Conservation (phyloP, 192 early-diverging fungal species). For the Dispira parvispora region DNA sequence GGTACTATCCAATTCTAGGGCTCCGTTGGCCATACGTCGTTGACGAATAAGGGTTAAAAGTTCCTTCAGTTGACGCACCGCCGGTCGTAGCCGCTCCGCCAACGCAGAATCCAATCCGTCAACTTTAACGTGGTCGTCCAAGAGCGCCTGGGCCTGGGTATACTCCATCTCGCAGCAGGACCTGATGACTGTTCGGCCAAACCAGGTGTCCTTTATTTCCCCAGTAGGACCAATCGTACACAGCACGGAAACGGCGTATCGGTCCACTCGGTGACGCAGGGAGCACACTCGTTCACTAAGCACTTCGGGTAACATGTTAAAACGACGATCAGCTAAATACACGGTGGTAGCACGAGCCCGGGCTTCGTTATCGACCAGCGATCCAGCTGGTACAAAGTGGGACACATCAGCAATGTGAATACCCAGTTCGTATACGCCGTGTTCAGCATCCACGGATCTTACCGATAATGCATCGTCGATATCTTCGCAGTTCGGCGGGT, state of each 20-base stretch:
- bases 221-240: conserved; percentile 39
- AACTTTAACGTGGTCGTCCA: conserved; percentile 34
- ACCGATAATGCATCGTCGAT: conserved; percentile 65
- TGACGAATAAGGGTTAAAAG: conserved; percentile 36
- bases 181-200: conserved; percentile 53
- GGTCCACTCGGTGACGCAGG: conserved; percentile 42
- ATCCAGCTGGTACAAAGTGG: conserved; percentile 45
- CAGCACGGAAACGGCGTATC: conserved; percentile 52
- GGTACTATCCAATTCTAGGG: conserved; percentile 50
- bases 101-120: conserved; percentile 22
- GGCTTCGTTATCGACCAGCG: conserved; percentile 49
- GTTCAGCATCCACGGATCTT: conserved; percentile 9
- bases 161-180: conserved; percentile 61
- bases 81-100: conserved; percentile 22
- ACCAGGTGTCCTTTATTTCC: conserved; percentile 32
- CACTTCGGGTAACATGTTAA: conserved; percentile 64
- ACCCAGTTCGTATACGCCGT: conserved; percentile 42
- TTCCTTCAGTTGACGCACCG: conserved; percentile 26
- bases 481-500: conserved; percentile 60
- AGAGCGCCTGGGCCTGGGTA: conserved; percentile 51
- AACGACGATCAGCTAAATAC: conserved; percentile 60
- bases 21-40: conserved; percentile 37
- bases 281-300: conserved; percentile 59
- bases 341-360: conserved; percentile 55
- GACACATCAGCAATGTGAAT: conserved; percentile 68